These are phyloP conservation scores for Lentinula sp. DNA, from an alignment of 768 basidiomycete species.

Conservation along the genomic window DNA sequence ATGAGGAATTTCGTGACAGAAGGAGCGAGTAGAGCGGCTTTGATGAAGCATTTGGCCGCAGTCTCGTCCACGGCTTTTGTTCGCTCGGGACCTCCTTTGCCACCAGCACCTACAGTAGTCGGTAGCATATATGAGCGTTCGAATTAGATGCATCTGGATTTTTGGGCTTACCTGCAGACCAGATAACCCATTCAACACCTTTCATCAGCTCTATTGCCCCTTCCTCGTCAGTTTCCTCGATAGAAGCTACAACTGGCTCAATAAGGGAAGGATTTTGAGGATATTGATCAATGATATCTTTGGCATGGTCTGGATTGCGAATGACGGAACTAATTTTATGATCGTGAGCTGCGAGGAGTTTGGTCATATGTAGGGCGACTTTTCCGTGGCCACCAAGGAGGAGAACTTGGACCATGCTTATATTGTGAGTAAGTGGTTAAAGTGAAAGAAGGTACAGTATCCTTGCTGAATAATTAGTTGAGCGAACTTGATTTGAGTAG, in stretches of 20 bases:
- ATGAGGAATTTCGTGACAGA: slow-evolving; percentile 7
- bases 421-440: neutral
- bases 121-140: neutral
- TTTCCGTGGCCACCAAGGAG: slow-evolving; percentile 6
- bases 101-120: neutral
- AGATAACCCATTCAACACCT: slow-evolving; percentile 4
- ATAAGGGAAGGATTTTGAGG: neutral
- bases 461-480: too few species aligned
- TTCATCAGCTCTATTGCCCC: slow-evolving; percentile 2
- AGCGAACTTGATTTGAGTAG: too few species aligned
- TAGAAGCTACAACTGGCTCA: neutral
- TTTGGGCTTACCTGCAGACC: slow-evolving; percentile 1
- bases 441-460: neutral
- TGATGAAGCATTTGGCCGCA: slow-evolving; percentile 7
- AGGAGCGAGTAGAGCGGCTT: neutral
- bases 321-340: slow-evolving; percentile 4
- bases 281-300: neutral
- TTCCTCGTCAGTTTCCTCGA: slow-evolving; percentile 6
- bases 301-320: slow-evolving; percentile 3
- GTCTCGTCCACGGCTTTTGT: slow-evolving; percentile 4
- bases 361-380: slow-evolving; percentile 3
- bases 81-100: slow-evolving; percentile 4
- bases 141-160: too few species aligned
- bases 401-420: neutral
- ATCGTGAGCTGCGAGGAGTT: neutral